Base-by-base conservation (phyloP, 192 early-diverging fungal species). In the Backusella tarrabulga region DNA sequence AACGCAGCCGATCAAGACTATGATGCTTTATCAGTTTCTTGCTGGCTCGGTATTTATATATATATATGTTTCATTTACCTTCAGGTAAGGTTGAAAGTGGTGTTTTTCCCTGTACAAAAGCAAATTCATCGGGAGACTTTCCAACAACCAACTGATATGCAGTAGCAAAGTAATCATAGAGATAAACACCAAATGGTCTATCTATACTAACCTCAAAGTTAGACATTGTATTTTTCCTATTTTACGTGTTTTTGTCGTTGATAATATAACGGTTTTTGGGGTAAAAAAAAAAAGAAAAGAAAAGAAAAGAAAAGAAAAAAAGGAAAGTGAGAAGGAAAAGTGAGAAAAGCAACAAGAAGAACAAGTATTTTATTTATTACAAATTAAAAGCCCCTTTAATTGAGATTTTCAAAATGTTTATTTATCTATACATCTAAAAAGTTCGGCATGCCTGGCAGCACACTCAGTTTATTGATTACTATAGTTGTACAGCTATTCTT, bases 131-230 rank as follows among this genome's bases (percentile, higher is more conserved):
- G 52, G 84, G 80, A 52, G 83, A 67, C 42, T 83, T 83, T 69
- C 87, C 86, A 26, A 79, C 81, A 26, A 83, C 73, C 34, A 80
- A 74, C 29, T 75, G 69, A 67, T 86, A 88, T 44, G 67, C 77
- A 68, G 83, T 71, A 34, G 42, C 75, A 76, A 88, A 87, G 73
- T 83, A 85, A 40, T 83, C 77, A 68, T 82, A 78, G 72, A 88
- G 78, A 72, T 83, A 85, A 69, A 87, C 76, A 46, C 87, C 87
- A 80, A 88, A 88, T 34, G 87, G 87, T 66, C 84, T 79, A 71
- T 88, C 84, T 66, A 86, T 11, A 44, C 77, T 83, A 67, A 87
- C 78, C 35, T 69, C 9, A 34, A 77, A 26, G 17, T 34, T 36
- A 34, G 75, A 70, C 74, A 76, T 68, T 23, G 2, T 44, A 44